Conservation (phyloP, 2,329 filamentous ascomycete genomes). For the Didymella lethalis region DNA sequence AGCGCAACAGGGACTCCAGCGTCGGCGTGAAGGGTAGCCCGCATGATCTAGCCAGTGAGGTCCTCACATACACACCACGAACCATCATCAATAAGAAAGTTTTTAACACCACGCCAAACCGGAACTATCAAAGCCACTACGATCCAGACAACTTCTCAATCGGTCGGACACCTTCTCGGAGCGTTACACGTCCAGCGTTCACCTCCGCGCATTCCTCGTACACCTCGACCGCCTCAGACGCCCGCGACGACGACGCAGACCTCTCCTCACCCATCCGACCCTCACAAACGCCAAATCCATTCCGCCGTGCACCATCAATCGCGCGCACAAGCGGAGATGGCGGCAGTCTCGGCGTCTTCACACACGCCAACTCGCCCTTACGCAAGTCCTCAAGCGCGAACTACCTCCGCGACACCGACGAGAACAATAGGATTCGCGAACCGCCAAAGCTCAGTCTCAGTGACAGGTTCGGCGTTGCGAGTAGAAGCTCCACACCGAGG, state of each 20-base stretch:
- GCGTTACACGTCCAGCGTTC: slow-evolving; percentile 30
- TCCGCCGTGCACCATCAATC: slow-evolving; percentile 62
- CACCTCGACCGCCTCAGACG: slow-evolving; percentile 49
- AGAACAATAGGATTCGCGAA: slow-evolving; percentile 5
- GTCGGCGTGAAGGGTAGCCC: slow-evolving; percentile 52
- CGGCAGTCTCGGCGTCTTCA: slow-evolving; percentile 81
- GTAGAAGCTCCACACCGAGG: slow-evolving; percentile 13
- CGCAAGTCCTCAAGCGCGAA: slow-evolving; percentile 76
- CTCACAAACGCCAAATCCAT: slow-evolving; percentile 55
- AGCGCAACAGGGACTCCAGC: slow-evolving; percentile 46
- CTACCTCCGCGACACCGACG: slow-evolving; percentile 46
- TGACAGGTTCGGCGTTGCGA: slow-evolving; percentile 18
- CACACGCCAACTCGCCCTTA: slow-evolving; percentile 81
- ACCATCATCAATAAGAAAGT: slow-evolving; percentile 73
- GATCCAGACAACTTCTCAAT: slow-evolving; percentile 66
- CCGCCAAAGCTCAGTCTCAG: slow-evolving; percentile 16
- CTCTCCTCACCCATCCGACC: slow-evolving; percentile 59
- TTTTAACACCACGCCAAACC: slow-evolving; percentile 84
- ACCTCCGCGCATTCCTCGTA: slow-evolving; percentile 46
- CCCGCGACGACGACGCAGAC: slow-evolving; percentile 45
- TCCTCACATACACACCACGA: slow-evolving; percentile 69
- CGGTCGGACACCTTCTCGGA: slow-evolving; percentile 26
- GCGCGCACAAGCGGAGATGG: slow-evolving; percentile 65
- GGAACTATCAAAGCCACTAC: slow-evolving; percentile 76
- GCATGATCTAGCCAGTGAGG: slow-evolving; percentile 56